Conservation (phyloP, 2,329 filamentous ascomycete species). For the Hymenoscyphus repandus region DNA sequence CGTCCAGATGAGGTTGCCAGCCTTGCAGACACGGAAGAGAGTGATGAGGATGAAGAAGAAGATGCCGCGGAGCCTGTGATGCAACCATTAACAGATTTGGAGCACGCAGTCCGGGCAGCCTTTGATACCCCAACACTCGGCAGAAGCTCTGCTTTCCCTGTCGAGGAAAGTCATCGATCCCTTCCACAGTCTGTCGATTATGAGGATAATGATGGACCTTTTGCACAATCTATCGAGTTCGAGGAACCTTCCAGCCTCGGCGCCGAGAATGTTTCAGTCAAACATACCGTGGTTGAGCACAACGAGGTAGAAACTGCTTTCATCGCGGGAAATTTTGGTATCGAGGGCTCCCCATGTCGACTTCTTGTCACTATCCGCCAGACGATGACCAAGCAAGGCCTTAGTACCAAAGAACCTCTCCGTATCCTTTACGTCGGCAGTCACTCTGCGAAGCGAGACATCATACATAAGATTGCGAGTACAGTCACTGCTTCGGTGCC, state of each 20-base stretch:
- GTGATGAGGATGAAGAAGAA: conserved; percentile 29
- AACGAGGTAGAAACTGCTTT: conserved; percentile 36
- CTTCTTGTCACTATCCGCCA: conserved; percentile 42
- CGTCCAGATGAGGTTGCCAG: conserved; percentile 32
- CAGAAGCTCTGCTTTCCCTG: conserved; percentile 24
- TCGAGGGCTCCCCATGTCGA: conserved; percentile 33
- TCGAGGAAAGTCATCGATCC: conserved; percentile 27
- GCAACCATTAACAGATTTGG: conserved; percentile 21
- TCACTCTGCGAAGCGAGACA: conserved; percentile 35
- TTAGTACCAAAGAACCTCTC: conserved; percentile 42
- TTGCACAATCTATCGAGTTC: conserved; percentile 40
- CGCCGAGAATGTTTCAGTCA: conserved; percentile 39
- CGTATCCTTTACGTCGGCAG: conserved; percentile 46
- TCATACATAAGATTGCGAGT: conserved; percentile 44
- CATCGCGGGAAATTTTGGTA: conserved; percentile 31
- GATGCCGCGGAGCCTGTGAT: conserved; percentile 11
- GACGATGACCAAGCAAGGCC: conserved; percentile 42
- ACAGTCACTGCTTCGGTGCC: conserved; percentile 40
- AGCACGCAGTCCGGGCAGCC: conserved; percentile 23
- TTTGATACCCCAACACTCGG: conserved; percentile 30
- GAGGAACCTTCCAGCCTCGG: conserved; percentile 36
- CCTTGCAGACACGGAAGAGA: conserved; percentile 32
- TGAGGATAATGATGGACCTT: conserved; percentile 27
- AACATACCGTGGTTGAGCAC: conserved; percentile 42
- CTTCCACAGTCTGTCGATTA: conserved; percentile 26